Evolutionary conservation across 257 asterid genomes (phyloP).

Genomic region (Nicotiana undulata): DNA sequence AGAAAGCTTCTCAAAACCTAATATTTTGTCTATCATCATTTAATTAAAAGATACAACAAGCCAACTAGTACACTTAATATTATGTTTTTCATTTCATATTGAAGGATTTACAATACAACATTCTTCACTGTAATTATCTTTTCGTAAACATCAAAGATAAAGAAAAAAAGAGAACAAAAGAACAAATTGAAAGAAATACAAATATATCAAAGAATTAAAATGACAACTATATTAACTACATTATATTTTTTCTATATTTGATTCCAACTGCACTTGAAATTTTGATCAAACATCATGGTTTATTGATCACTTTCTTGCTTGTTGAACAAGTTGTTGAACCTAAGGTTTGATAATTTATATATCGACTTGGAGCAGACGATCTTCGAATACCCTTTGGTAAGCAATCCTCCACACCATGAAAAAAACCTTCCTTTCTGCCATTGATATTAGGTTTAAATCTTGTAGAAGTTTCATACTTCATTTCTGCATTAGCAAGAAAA

Average conservation of each 20-base stretch:
- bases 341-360: constrained; percentile 41
- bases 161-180: constrained; percentile 7
- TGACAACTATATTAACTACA: not conserved
- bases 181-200: not conserved
- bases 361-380: constrained; percentile 65
- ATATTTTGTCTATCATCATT: not conserved
- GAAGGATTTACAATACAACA: not conserved
- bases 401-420: constrained; percentile 35
- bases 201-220: not conserved
- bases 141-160: not conserved
- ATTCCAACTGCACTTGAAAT: not conserved
- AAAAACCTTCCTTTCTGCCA: not conserved
- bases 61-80: not conserved
- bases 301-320: not conserved
- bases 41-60: not conserved
- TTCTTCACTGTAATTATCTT: not conserved
- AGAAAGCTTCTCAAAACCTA: too few species aligned
- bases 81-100: not conserved
- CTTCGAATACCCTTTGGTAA: constrained; percentile 53
- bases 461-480: constrained; percentile 13
- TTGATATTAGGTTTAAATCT: constrained; percentile 22
- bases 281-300: constrained; percentile 30
- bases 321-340: constrained; percentile 29
- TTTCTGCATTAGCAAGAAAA: not conserved
- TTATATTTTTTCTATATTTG: not conserved